These are phyloP conservation scores for Pseudoperonospora humuli DNA, from an alignment of 352 stramenopile species.

Conservation along the genomic window DNA sequence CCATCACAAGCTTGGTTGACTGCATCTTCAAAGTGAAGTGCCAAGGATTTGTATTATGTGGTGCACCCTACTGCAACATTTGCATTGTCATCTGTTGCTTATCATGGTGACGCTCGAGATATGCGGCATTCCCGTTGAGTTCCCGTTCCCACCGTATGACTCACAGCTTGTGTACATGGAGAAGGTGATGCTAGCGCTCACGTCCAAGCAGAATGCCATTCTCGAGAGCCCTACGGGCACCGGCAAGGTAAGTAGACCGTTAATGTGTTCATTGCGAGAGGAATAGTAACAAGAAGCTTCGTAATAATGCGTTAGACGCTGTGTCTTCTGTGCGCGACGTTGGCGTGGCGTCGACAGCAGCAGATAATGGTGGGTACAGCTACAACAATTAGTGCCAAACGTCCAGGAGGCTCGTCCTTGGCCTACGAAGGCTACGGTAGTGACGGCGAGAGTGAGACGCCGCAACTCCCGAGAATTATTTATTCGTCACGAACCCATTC, in stretches of 20 bases:
- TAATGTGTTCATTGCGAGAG: no score
- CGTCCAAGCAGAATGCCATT: conserved; percentile 91
- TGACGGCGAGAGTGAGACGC: conserved; percentile 27
- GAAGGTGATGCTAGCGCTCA: conserved; percentile 89
- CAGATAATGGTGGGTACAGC: conserved; percentile 38
- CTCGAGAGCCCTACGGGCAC: conserved; percentile 97
- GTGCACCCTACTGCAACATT: conserved; percentile 16
- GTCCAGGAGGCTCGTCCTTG: conserved; percentile 8
- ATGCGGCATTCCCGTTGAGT: conserved; percentile 88
- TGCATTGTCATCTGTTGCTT: neutral
- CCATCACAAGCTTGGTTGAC: conserved; percentile 45
- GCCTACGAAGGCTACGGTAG: conserved; percentile 52
- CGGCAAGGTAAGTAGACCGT: conserved; percentile 94
- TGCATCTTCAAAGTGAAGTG: conserved; percentile 27
- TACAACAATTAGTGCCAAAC: neutral
- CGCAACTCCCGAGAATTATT: conserved; percentile 88
- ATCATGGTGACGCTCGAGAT: conserved; percentile 77
- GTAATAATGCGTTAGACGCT: conserved; percentile 71
- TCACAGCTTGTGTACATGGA: conserved; percentile 97
- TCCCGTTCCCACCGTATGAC: conserved; percentile 95
- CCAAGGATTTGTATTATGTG: neutral
- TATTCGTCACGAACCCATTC: conserved; percentile 98
- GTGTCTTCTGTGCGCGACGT: conserved; percentile 91
- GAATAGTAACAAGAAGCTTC: neutral
- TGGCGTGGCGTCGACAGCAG: conserved; percentile 89